Evolutionary conservation across 306 rosid genomes (phyloP), one percentile per base, ranked within the genome.

Genomic region (Cicer pinnatifidum): DNA sequence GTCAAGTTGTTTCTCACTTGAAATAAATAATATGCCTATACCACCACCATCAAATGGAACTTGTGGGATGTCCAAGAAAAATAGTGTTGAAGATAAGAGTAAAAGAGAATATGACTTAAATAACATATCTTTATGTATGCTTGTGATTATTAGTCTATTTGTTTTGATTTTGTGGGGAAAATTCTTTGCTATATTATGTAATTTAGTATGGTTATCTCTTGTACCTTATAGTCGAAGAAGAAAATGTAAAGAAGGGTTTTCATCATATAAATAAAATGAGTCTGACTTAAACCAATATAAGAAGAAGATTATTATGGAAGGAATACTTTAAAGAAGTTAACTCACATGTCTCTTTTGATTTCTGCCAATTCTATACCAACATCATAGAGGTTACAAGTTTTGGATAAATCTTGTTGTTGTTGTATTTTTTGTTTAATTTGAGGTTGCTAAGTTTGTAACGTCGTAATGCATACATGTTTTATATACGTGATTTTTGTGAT

Each of bases 151-250:
- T 9, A 62, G 72, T 23, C 28, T 84, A 8, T 19, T 84, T 20
- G 7, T 84, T 63, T 68, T 84, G 84, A n/a, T 77, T 9, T 3
- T 80, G 1, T 84, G 84, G 78, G 82, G 84, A 4, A 84, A 63
- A 19, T 2, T 69, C 35, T 15, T 15, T 3, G 87, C 87, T 8
- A 69, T 77, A 44, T 7, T 73, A 1, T 77, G 16, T 11, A 64
- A 80, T 64, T 53, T 68, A 11, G 5, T 56, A 35, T 73, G 37
- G 84, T 67, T 84, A 4, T 80, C 45, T 41, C 3, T 77, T 0
- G 20, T 76, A 67, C 82, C 71, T 19, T 28, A 10, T 38, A 3
- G 45, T 10, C 15, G 23, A 11, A 67, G 58, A 40, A 28, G 11
- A 39, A 17, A 6, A 45, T 38, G 47, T 17, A 39, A 67, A 0